phyloP scores from a whole-genome alignment of 352 stramenopile genomes.

The Salisapilia sapeloensis region DNA sequence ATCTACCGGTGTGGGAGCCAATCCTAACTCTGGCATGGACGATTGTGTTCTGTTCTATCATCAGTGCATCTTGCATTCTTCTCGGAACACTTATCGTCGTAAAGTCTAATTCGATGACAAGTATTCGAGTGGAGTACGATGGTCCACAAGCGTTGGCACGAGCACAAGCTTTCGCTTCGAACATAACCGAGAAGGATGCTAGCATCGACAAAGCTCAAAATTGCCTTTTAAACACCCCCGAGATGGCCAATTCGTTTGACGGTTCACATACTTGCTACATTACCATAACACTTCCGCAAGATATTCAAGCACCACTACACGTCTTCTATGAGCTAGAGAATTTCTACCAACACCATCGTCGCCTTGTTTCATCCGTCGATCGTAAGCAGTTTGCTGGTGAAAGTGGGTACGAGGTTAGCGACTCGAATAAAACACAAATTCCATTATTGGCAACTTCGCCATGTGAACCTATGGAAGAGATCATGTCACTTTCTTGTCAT shows the following conservation, averaged over 20 bases:
- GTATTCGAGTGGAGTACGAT: slow-evolving; percentile 49
- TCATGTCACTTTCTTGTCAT: slow-evolving; percentile 15
- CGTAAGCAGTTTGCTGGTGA: slow-evolving; percentile 43
- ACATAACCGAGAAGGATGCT: slow-evolving; percentile 8
- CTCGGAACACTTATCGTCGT: slow-evolving; percentile 30
- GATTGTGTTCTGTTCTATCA: slow-evolving; percentile 28
- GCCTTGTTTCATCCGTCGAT: slow-evolving; percentile 54
- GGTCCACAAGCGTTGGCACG: too few relatives aligned
- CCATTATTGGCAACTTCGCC: slow-evolving; percentile 14
- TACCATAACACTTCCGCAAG: slow-evolving; percentile 26
- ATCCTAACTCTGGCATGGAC: slow-evolving; percentile 52
- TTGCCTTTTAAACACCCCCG: slow-evolving; percentile 18
- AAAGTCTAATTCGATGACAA: slow-evolving; percentile 26
- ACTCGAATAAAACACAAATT: too few relatives aligned
- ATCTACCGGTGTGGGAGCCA: slow-evolving; percentile 50
- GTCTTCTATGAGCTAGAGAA: slow-evolving; percentile 51
- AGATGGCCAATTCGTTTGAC: slow-evolving; percentile 43
- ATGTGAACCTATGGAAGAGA: slow-evolving; percentile 28
- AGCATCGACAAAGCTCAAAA: slow-evolving; percentile 19
- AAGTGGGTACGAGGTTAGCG: too few relatives aligned
- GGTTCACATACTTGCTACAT: slow-evolving; percentile 60
- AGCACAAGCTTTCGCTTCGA: slow-evolving; percentile 7
- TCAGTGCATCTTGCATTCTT: slow-evolving; percentile 17
- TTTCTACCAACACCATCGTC: slow-evolving; percentile 58
- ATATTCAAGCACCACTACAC: slow-evolving; percentile 13